A percentile compares a stretch with the other conserved stretches of the same genome.
These are phyloP conservation scores for Podaxis sp. DNA, from an alignment of 768 basidiomycete genomes.

Conservation along the genomic window DNA sequence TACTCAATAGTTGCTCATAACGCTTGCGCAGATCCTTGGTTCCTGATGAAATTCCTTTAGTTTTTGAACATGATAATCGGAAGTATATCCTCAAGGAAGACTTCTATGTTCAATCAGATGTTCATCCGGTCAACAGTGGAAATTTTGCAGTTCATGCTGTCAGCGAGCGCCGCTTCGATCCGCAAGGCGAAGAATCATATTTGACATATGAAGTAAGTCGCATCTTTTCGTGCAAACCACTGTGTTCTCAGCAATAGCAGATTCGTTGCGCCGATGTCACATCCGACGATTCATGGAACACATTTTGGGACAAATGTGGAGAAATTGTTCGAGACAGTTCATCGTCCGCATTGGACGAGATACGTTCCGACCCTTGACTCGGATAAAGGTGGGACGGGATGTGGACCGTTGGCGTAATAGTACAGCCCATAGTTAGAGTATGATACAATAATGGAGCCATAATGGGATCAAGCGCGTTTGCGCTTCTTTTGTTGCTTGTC, in stretches of 20 bases:
- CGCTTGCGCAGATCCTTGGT: not conserved
- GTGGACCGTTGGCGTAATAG: not conserved
- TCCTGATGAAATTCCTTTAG: not conserved
- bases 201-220: slow-evolving; percentile 15
- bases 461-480: slow-evolving; percentile 22
- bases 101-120: slow-evolving; percentile 5
- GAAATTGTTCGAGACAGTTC: slow-evolving; percentile 5
- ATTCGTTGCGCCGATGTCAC: slow-evolving; percentile 10
- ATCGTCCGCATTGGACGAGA: not conserved
- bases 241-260: slow-evolving; percentile 1
- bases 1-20: not conserved
- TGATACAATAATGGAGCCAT: not conserved
- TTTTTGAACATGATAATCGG: not conserved
- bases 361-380: not conserved
- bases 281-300: slow-evolving; percentile 15
- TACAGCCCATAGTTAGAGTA: not conserved
- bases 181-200: slow-evolving; percentile 13
- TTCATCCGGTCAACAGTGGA: not conserved
- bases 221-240: not conserved
- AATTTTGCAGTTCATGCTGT: not conserved
- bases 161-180: slow-evolving; percentile 16
- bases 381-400: not conserved
- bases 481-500: slow-evolving; percentile 73
- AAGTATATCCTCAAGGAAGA: slow-evolving; percentile 13
- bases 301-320: slow-evolving; percentile 21